Evolutionary conservation across 1,139 yeast species (phyloP).

Genomic region (Candida sanyaensis): DNA sequence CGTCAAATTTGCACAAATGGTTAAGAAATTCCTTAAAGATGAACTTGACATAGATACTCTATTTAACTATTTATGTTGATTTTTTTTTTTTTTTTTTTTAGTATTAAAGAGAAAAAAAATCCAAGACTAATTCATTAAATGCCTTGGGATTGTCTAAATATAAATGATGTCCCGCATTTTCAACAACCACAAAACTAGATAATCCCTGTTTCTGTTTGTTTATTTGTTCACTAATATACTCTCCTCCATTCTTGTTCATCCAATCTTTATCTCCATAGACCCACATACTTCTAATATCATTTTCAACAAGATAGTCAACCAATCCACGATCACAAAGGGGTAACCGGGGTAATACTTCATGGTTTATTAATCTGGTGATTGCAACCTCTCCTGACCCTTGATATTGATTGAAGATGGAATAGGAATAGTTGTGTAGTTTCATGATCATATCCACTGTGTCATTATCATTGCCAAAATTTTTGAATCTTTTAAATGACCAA

Average conservation of each 20-base stretch:
- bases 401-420: conserved; percentile 45
- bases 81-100: conserved; percentile 1
- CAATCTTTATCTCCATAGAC: conserved; percentile 47
- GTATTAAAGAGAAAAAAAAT: conserved; percentile 22
- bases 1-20: conserved; percentile 4
- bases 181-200: conserved; percentile 25
- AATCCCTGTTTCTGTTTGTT: conserved; percentile 13
- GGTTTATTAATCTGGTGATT: conserved; percentile 42
- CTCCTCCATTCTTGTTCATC: conserved; percentile 48
- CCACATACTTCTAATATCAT: conserved; percentile 33
- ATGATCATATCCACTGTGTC: conserved; percentile 25
- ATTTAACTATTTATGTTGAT: conserved; percentile 10
- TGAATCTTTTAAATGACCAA: conserved; percentile 47
- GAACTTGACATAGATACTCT: conserved; percentile 8
- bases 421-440: conserved; percentile 44
- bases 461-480: conserved; percentile 23
- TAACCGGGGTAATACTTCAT: conserved; percentile 40
- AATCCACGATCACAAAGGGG: conserved; percentile 48
- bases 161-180: conserved; percentile 46
- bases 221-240: conserved; percentile 31
- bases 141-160: conserved; percentile 40
- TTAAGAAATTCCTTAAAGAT: conserved; percentile 5
- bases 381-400: conserved; percentile 50
- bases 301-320: conserved; percentile 27
- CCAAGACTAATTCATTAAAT: conserved; percentile 30